Base-by-base conservation (phyloP, 208 protist species). In the Trypanosoma scelopori region DNA sequence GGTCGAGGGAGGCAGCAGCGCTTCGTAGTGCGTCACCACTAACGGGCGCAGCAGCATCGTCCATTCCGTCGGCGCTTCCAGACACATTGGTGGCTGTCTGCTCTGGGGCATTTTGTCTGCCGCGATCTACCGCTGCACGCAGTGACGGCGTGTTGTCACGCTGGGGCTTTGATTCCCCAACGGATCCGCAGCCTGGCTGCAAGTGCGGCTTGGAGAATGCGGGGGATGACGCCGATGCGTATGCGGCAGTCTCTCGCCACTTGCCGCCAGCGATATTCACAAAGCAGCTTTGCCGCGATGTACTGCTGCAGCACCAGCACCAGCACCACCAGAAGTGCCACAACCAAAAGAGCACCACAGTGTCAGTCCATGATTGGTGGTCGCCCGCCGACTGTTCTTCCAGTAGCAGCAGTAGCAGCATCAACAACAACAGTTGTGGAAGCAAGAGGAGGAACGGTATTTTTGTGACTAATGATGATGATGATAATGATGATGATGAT, bases 51-150 rank as follows among this genome's bases (percentile, higher is more conserved):
- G 2, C 15, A 7, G 28, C 18, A 12, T n/a, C 53, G 39, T 37
- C 39, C 18, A 32, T 37, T 37, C 32, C 23, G 13, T 16, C 30
- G 15, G 13, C 3, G 1, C 53, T 59, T 3, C 53, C 53, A 28
- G 53, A 45, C 20, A 46, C 35, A 13, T 59, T 59, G 23, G 46
- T 27, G 6, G 1, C 28, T 22, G 53, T 59, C 12, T 37, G 53
- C 43, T 16, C n/a, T 12, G 53, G 53, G 1, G 53, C 53, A 1
- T 59, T 59, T 59, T 59, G 53, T 45, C 39, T 59, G 1, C 53
- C 53, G 13, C 18, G 13, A 6, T 45, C 53, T 2, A 12, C 43
- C 13, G 32, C 28, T 30, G 15, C 15, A 25, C 18, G 32, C 30
- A 27, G 37, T 37, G 23, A 46, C 1, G 30, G 39, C 27, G 13